Evolutionary conservation across 208 protist genomes (phyloP), one percentile per base, ranked within the genome.

Genomic region (Trypanosoma boissoni): DNA sequence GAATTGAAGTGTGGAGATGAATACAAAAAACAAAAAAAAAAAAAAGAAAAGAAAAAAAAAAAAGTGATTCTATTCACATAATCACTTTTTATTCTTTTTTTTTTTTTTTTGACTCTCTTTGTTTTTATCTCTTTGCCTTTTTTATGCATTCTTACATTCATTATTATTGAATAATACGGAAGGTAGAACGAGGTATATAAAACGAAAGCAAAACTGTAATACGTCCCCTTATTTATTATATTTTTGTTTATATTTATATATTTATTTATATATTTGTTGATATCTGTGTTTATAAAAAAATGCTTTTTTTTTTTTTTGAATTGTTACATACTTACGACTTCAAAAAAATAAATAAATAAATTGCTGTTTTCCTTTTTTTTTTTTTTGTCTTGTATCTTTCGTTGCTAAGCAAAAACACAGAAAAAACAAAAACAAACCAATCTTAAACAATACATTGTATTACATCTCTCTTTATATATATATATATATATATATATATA

Each of bases 181-280:
- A n/a, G n/a, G n/a, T n/a, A n/a, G n/a, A n/a, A n/a, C n/a, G n/a
- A n/a, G n/a, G n/a, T n/a, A n/a, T n/a, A n/a, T n/a, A n/a, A n/a
- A n/a, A n/a, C n/a, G n/a, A n/a, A n/a, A n/a, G n/a, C n/a, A n/a
- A n/a, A n/a, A n/a, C n/a, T n/a, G n/a, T n/a, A n/a, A n/a, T n/a
- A n/a, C n/a, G n/a, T n/a, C n/a, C n/a, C n/a, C n/a, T n/a, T n/a
- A n/a, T n/a, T n/a, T n/a, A n/a, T n/a, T n/a, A n/a, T n/a, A n/a
- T n/a, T n/a, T n/a, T n/a, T n/a, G n/a, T n/a, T n/a, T n/a, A n/a
- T n/a, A n/a, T n/a, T n/a, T n/a, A 24, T 49, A 41, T 49, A 31
- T 61, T 60, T 18, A 5, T 31, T 58, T 67, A 8, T 67, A 29
- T 67, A 9, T 41, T 50, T 56, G 48, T 34, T 46, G 51, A 39